phyloP scores from a whole-genome alignment of 23 red algal genomes.

The Gracilaria gracilis region DNA sequence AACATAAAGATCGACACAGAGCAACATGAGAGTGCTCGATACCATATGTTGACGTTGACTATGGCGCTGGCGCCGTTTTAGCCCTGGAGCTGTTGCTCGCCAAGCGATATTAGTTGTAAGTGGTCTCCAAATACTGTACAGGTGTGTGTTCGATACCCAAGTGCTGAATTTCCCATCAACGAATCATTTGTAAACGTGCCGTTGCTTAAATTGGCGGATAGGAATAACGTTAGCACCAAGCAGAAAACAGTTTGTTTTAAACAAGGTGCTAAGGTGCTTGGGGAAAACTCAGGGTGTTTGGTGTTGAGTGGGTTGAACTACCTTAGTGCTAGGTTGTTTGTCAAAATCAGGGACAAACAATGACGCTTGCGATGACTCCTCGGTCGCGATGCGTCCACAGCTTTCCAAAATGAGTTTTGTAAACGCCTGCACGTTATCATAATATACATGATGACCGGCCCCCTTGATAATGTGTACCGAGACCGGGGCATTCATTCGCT shows the following conservation, averaged over 20 bases:
- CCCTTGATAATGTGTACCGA: conserved; percentile 31
- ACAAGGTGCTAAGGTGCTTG: neutral
- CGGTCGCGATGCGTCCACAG: neutral
- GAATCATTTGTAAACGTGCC: too few species aligned
- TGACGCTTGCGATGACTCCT: neutral
- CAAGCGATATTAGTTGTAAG: too few species aligned
- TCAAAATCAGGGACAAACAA: neutral
- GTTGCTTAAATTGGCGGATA: too few species aligned
- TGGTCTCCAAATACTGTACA: too few species aligned
- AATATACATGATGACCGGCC: conserved; percentile 78
- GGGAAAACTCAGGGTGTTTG: neutral
- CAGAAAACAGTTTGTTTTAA: neutral
- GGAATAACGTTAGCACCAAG: neutral
- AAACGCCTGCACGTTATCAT: conserved; percentile 51
- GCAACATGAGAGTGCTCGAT: too few species aligned
- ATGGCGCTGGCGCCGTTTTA: too few species aligned
- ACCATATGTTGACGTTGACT: too few species aligned
- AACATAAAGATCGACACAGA: too few species aligned
- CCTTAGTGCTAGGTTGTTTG: neutral
- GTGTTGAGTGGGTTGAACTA: neutral
- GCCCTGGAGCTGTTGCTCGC: too few species aligned
- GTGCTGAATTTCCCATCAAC: too few species aligned
- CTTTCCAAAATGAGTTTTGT: conserved; percentile 29
- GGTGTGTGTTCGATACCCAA: too few species aligned
- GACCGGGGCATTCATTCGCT: conserved; percentile 32